Conservation (phyloP, 1,139 yeast species). For the Meyerozyma sp. region DNA sequence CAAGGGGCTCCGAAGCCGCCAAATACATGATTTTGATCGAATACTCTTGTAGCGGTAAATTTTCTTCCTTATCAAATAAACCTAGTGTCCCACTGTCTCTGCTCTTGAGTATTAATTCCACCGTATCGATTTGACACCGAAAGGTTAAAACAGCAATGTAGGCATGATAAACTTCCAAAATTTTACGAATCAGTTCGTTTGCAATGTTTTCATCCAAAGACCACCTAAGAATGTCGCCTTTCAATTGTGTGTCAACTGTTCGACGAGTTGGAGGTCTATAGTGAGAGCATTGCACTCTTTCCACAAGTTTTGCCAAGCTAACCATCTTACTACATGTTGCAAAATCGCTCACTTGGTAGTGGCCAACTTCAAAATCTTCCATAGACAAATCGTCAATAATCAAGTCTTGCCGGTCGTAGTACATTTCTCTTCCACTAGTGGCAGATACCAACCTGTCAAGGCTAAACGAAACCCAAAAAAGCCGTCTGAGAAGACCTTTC, state of each 20-base stretch:
- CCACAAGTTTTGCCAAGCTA: slow-evolving; percentile 14
- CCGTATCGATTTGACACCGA: slow-evolving; percentile 19
- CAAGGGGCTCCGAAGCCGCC: slow-evolving; percentile 5
- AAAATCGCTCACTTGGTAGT: slow-evolving; percentile 11
- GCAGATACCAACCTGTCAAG: slow-evolving; percentile 20
- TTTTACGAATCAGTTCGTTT: background rate
- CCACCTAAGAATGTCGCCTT: slow-evolving; percentile 9
- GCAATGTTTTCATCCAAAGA: no score
- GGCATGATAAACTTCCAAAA: slow-evolving; percentile 10
- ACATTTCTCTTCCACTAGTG: slow-evolving; percentile 21
- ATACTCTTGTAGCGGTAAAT: slow-evolving; percentile 5
- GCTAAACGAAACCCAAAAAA: slow-evolving; percentile 22
- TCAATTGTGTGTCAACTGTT: slow-evolving; percentile 10
- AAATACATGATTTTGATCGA: slow-evolving; percentile 6
- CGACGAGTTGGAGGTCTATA: slow-evolving; percentile 22
- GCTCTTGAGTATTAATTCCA: background rate
- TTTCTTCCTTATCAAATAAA: slow-evolving; percentile 4
- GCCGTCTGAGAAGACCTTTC: slow-evolving; percentile 13
- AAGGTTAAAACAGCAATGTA: slow-evolving; percentile 16
- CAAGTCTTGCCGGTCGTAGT: slow-evolving; percentile 16
- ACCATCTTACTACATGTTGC: slow-evolving; percentile 16
- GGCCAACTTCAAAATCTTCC: slow-evolving; percentile 16
- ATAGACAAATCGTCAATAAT: slow-evolving; percentile 14
- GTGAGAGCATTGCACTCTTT: slow-evolving; percentile 14
- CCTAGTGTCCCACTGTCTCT: slow-evolving; percentile 9